A percentile compares a stretch with the other conserved stretches of the same genome.
Evolutionary conservation across 345 rosid species (phyloP).

Genomic region (Cardamine occulta): DNA sequence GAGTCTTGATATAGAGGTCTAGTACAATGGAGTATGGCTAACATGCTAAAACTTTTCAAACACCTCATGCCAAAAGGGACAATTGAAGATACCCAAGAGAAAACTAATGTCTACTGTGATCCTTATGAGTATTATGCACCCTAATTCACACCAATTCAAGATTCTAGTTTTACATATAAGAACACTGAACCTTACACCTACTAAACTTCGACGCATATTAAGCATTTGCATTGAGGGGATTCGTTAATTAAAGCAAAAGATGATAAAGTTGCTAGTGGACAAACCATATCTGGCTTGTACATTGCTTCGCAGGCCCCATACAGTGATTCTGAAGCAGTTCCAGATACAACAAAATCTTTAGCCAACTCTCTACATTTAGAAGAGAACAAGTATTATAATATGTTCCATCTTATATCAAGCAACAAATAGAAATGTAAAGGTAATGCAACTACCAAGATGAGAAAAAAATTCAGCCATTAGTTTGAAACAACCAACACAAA

Average conservation of each 20-base stretch:
- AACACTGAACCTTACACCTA: neutral
- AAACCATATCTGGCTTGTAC: slow-evolving; percentile 93
- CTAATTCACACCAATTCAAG: neutral
- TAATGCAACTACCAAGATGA: neutral
- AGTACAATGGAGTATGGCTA: neutral
- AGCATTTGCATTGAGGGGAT: neutral
- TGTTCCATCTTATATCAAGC: neutral
- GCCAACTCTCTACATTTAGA: slow-evolving; percentile 77
- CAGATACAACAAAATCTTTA: slow-evolving; percentile 94
- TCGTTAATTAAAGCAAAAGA: neutral
- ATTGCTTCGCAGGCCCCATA: slow-evolving; percentile 96
- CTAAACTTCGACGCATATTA: neutral
- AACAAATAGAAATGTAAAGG: neutral
- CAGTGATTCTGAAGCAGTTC: slow-evolving; percentile 93
- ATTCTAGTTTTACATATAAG: neutral
- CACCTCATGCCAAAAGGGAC: neutral
- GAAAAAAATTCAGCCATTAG: neutral
- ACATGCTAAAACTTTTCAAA: neutral
- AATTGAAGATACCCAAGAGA: neutral
- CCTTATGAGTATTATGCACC: neutral
- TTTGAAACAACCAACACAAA: neutral
- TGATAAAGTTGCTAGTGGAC: slow-evolving; percentile 34
- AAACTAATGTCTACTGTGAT: neutral
- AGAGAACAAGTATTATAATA: slow-evolving; percentile 1
- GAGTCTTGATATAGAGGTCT: neutral